Percentiles rank a stretch among this genome's conserved stretches.
Conservation (phyloP, 2,329 filamentous ascomycete species). For the Aspergillus aculeatus region DNA sequence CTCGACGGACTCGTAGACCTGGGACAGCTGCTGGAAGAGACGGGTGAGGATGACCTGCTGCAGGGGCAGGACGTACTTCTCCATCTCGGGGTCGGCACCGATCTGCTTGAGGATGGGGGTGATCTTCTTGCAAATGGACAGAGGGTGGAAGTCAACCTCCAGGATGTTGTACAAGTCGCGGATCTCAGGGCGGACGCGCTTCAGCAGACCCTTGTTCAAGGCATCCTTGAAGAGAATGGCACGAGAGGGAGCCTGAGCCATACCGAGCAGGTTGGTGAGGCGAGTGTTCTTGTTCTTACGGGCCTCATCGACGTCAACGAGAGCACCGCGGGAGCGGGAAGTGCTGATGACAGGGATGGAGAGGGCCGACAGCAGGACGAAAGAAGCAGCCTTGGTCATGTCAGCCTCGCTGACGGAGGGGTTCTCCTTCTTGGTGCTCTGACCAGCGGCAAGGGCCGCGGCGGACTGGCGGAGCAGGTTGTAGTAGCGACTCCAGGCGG, state of each 20-base stretch:
- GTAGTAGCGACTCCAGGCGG: constrained; percentile 96
- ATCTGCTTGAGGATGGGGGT: constrained; percentile 94
- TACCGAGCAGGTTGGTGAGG: constrained; percentile 91
- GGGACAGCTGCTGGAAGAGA: constrained; percentile 97
- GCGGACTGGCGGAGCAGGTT: constrained; percentile 91
- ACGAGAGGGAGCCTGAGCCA: constrained; percentile 85
- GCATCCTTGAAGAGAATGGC: constrained; percentile 92
- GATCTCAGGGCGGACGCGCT: constrained; percentile 90
- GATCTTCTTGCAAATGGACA: constrained; percentile 99
- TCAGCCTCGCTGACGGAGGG: constrained; percentile 85
- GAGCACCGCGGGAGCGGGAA: constrained; percentile 87
- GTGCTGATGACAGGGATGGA: constrained; percentile 99
- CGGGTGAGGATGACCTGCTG: constrained; percentile 98
- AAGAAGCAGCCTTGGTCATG: constrained; percentile 90
- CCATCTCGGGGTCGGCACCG: constrained; percentile 90
- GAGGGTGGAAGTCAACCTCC: constrained; percentile 97
- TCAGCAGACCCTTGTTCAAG: constrained; percentile 88
- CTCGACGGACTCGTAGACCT: constrained; percentile 98
- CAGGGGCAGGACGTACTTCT: constrained; percentile 90
- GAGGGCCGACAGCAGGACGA: constrained; percentile 89
- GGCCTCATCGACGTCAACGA: constrained; percentile 95
- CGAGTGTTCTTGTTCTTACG: constrained; percentile 99
- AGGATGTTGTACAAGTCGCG: constrained; percentile 97
- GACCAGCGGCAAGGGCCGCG: constrained; percentile 75
- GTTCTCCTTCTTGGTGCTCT: constrained; percentile 91